Percentiles rank a stretch among this genome's conserved stretches.
Evolutionary conservation across 2,329 filamentous ascomycete genomes (phyloP).

Genomic region (Colletotrichum tabaci): DNA sequence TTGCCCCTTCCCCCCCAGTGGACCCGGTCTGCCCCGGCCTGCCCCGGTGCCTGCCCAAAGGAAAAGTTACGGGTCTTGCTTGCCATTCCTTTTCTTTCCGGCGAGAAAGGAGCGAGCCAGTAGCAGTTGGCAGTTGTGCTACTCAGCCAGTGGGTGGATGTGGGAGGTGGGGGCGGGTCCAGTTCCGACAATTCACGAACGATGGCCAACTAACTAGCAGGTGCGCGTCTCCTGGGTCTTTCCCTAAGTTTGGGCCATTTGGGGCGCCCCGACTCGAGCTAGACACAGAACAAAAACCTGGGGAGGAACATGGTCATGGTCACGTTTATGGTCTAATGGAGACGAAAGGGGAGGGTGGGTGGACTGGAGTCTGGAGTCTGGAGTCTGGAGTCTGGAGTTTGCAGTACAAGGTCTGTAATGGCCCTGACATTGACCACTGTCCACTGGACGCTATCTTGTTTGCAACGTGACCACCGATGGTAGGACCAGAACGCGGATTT

Average conservation of each 20-base stretch:
- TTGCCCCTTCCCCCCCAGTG: background rate
- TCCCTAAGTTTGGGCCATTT: background rate
- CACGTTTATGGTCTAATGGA: background rate
- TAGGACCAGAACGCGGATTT: slow-evolving; percentile 21
- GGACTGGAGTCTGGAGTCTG: slow-evolving; percentile 1
- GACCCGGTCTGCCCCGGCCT: slow-evolving; percentile 13
- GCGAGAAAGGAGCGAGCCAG: slow-evolving; percentile 1
- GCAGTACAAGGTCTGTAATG: background rate
- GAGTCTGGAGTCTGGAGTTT: background rate
- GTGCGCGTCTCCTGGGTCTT: no score
- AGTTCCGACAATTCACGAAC: slow-evolving; percentile 1
- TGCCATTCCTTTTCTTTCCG: background rate
- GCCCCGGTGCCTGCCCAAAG: slow-evolving; percentile 4
- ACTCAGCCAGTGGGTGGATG: slow-evolving; percentile 20
- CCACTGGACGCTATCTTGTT: background rate
- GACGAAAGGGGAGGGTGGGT: background rate
- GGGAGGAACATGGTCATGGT: background rate
- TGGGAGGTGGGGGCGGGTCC: background rate
- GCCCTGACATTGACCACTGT: background rate
- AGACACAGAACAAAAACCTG: background rate
- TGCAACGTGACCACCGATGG: background rate
- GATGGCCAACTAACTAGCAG: background rate
- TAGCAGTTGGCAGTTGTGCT: background rate
- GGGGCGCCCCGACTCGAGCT: slow-evolving; percentile 1
- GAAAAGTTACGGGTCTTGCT: background rate